phyloP scores from a whole-genome alignment of 208 protist species.

The Wallacemonas sp. region DNA sequence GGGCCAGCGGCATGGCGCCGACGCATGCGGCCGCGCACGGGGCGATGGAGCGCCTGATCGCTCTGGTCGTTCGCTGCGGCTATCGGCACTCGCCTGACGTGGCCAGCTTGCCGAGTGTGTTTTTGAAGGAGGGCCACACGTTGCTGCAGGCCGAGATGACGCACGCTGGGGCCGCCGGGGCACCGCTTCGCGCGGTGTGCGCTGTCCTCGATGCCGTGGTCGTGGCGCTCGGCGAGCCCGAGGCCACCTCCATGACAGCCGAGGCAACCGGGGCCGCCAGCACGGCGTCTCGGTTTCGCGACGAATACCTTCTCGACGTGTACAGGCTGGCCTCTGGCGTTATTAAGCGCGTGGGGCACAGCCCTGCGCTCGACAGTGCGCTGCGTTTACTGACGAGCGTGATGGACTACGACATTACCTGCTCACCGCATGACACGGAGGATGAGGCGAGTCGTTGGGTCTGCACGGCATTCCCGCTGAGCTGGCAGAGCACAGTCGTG shows the following conservation, averaged over 20 bases:
- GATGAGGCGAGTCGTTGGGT: conserved; percentile 21
- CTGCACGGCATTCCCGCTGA: conserved; percentile 24
- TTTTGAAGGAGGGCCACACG: neutral
- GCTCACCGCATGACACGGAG: conserved; percentile 13
- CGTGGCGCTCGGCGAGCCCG: conserved; percentile 24
- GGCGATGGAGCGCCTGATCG: conserved; percentile 28
- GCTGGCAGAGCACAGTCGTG: conserved; percentile 27
- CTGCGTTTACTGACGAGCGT: conserved; percentile 24
- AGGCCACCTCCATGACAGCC: conserved; percentile 9
- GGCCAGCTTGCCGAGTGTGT: neutral
- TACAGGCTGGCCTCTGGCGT: conserved; percentile 39
- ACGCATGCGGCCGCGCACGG: conserved; percentile 23
- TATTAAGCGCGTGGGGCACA: conserved; percentile 29
- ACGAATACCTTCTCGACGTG: conserved; percentile 44
- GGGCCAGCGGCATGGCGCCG: neutral
- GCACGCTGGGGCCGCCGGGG: neutral
- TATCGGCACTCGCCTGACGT: conserved; percentile 7
- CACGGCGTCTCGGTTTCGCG: conserved; percentile 42
- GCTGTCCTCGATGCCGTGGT: conserved; percentile 32
- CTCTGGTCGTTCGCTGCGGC: conserved; percentile 17
- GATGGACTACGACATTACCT: conserved; percentile 36
- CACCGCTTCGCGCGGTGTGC: conserved; percentile 29
- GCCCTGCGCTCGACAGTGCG: conserved; percentile 17
- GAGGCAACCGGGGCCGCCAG: conserved; percentile 19
- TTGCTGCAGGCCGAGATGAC: neutral